Percentiles rank a stretch among this genome's conserved stretches.
Evolutionary conservation across 2,329 filamentous ascomycete genomes (phyloP).

Genomic region (Thermothelomyces thermophilus): DNA sequence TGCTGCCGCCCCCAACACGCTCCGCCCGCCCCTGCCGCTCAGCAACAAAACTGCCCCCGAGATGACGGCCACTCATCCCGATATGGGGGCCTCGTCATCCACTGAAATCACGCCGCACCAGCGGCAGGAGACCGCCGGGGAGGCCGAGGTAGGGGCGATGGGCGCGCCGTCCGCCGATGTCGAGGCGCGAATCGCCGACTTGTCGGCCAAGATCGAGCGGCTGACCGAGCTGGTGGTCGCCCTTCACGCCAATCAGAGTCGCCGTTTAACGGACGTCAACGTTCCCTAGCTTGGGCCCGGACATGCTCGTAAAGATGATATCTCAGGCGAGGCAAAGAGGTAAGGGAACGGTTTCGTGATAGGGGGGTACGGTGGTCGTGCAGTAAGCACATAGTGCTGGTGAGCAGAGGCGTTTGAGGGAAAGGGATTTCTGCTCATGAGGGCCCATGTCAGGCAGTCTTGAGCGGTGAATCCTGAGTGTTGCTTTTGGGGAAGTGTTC

Average conservation of each 20-base stretch:
- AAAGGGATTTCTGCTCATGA: no score
- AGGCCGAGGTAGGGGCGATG: conserved; percentile 20
- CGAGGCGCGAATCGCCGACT: conserved; percentile 48
- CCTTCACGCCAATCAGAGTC: conserved; percentile 35
- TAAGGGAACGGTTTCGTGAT: no score
- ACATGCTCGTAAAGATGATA: no score
- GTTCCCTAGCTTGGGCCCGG: background rate
- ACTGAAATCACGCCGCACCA: conserved; percentile 27
- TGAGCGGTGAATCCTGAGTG: no score
- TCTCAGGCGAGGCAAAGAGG: no score
- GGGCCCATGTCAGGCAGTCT: no score
- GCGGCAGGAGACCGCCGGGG: conserved; percentile 14
- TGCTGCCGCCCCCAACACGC: background rate
- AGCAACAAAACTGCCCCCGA: background rate
- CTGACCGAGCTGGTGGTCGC: conserved; percentile 47
- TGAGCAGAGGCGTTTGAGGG: no score
- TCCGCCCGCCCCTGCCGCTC: background rate
- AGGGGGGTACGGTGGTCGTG: no score
- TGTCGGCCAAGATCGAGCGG: conserved; percentile 52
- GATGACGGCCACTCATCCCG: background rate
- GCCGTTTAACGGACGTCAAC: conserved; percentile 16
- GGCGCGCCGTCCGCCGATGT: conserved; percentile 29
- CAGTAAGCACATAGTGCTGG: no score
- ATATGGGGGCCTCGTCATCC: conserved; percentile 33
- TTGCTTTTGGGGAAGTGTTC: no score